These are phyloP conservation scores for Themeda triandra DNA, from an alignment of 176 grass and related monocot species.

Conservation along the genomic window DNA sequence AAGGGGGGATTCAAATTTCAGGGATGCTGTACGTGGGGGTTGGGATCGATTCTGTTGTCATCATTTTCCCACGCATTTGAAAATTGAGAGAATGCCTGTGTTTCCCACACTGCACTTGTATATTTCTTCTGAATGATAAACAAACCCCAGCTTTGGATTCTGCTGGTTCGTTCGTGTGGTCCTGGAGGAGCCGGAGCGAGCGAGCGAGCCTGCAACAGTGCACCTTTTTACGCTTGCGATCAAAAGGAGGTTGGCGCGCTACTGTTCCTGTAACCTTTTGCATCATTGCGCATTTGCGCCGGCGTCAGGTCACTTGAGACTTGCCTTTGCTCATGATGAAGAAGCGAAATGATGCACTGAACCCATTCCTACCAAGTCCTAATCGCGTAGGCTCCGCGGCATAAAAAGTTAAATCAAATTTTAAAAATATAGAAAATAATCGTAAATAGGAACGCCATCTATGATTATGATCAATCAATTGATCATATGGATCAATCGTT, in stretches of 20 bases:
- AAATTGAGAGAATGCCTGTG: not conserved
- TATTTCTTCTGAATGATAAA: not conserved
- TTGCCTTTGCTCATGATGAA: not conserved
- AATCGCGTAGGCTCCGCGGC: not conserved
- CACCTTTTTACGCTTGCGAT: too few species aligned
- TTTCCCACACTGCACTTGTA: not conserved
- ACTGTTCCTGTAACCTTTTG: not conserved
- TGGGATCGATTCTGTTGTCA: not conserved
- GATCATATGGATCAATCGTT: not conserved
- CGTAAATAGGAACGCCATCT: not conserved
- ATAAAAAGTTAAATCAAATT: not conserved
- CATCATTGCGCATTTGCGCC: not conserved
- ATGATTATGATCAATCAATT: not conserved
- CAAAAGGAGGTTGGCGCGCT: not conserved
- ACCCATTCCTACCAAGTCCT: not conserved
- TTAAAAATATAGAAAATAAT: not conserved
- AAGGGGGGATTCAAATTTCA: too few species aligned
- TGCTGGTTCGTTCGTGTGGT: not conserved
- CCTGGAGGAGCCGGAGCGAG: not conserved
- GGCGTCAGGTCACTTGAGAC: not conserved
- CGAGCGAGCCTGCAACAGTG: too few species aligned
- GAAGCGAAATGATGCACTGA: not conserved
- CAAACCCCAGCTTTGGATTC: not conserved
- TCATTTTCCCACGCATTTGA: not conserved
- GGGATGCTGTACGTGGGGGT: too few species aligned